Evolutionary conservation across 495 filamentous ascomycete genomes (phyloP).

Genomic region (Aspergillus baeticus): DNA sequence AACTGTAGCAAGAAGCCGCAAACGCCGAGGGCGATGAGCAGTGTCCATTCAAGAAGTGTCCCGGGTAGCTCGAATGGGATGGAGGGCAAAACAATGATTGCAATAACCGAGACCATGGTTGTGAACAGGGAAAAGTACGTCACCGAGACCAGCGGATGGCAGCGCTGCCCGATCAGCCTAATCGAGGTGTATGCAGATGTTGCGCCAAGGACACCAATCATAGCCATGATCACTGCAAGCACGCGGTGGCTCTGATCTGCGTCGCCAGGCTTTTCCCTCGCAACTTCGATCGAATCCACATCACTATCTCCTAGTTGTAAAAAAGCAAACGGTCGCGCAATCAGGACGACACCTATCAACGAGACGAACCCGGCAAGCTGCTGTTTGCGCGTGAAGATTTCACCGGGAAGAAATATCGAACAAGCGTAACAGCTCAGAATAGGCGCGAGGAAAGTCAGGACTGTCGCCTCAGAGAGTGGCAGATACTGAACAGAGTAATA

Average conservation of each 20-base stretch:
- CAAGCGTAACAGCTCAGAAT: slow-evolving; percentile 82
- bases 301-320: slow-evolving; percentile 5
- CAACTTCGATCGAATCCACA: slow-evolving; percentile 13
- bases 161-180: slow-evolving; percentile 78
- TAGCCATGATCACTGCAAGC: slow-evolving; percentile 66
- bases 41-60: slow-evolving; percentile 62
- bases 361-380: slow-evolving; percentile 75
- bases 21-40: slow-evolving; percentile 66
- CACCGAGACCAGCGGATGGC: slow-evolving; percentile 81
- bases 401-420: slow-evolving; percentile 65
- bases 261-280: slow-evolving; percentile 25
- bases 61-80: slow-evolving; percentile 64
- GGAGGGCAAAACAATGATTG: slow-evolving; percentile 56
- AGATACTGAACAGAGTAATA: slow-evolving; percentile 87
- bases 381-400: slow-evolving; percentile 78
- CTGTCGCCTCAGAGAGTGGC: slow-evolving; percentile 85
- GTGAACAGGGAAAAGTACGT: slow-evolving; percentile 80
- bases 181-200: slow-evolving; percentile 78
- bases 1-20: slow-evolving; percentile 88
- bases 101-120: slow-evolving; percentile 61
- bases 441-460: slow-evolving; percentile 87
- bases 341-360: slow-evolving; percentile 78
- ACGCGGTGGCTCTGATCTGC: slow-evolving; percentile 61
- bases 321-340: slow-evolving; percentile 67
- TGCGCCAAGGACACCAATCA: slow-evolving; percentile 78